Base-by-base conservation (phyloP, 2,329 filamentous ascomycete genomes). In the Anthostomella pinea region DNA sequence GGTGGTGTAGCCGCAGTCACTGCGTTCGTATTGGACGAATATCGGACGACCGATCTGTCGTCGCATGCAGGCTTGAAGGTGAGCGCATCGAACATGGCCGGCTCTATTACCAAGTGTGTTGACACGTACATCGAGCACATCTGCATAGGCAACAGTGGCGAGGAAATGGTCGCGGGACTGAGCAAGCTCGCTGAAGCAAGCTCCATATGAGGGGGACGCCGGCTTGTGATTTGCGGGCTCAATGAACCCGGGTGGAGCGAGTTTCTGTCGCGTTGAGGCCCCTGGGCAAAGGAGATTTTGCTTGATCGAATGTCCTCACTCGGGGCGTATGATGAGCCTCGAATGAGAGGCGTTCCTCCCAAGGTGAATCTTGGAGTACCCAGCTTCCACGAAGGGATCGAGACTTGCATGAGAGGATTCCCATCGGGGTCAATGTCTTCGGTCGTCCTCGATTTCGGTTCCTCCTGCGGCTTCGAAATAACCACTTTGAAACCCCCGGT, bases 1-100 rank as follows among this genome's bases (percentile, higher is more conserved):
- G 90, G 83, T 2, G 91, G 89, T 0, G 89, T 96, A 10, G 93
- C 93, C 21, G 93, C 93, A 19, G 83, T 83, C 14, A 98, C 90
- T 26, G 87, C 77, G 31, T 82, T 81, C 8, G 79, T 79, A 4
- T 71, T 67, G 3, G 81, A 62, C 13, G 87, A 82, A 60, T 94
- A 95, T 39, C 87, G 84, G 15, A 98, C 91, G 39, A 95, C 81
- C 1, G 82, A 71, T 30, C 78, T 76, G 57, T 95, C 81, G 59
- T 97, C 87, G 51, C 79, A 83, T n/a, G 67, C 65, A 30, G 91
- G 88, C 48, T 88, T 84, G 48, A 84, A 80, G 5, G 87, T 87
- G 39, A 97, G 72, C 4, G 72, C 69, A 58, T 95, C 88, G 59
- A 90, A 97, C 64, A 96, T 86, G 45, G 79, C 75, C 1, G 89